phyloP scores from a whole-genome alignment of 108 stramenopile species.

The Stephanodiscus triporus region DNA sequence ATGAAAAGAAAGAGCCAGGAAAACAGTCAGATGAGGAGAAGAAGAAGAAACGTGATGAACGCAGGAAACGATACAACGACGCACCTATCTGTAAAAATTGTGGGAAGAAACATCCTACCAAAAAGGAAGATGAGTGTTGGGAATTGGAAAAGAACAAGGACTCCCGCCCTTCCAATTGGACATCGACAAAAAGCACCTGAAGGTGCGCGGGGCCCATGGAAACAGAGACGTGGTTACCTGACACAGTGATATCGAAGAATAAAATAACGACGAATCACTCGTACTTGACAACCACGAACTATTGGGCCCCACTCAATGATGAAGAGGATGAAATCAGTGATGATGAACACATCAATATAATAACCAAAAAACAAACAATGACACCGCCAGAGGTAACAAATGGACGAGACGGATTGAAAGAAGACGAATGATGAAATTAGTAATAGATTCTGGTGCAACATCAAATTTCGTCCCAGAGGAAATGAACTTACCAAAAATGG shows the following conservation, averaged over 20 bases:
- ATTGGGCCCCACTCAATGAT: background rate
- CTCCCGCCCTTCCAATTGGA: too few species aligned
- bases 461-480: background rate
- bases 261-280: too few species aligned
- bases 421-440: background rate
- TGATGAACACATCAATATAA: background rate
- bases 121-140: too few species aligned
- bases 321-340: background rate
- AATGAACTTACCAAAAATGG: background rate
- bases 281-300: too few species aligned
- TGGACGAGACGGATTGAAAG: background rate
- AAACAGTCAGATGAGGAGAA: too few species aligned
- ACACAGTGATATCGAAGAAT: too few species aligned
- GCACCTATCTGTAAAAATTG: background rate
- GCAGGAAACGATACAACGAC: background rate
- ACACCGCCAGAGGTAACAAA: background rate
- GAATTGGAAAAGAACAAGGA: too few species aligned
- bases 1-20: too few species aligned
- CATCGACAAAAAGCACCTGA: too few species aligned
- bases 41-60: too few species aligned
- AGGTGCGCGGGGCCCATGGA: too few species aligned
- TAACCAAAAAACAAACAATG: background rate
- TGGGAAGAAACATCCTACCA: background rate
- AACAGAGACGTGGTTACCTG: too few species aligned
- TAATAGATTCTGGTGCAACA: background rate